Evolutionary conservation across 2,329 filamentous ascomycete genomes (phyloP).

Genomic region (Fusarium euwallaceae): DNA sequence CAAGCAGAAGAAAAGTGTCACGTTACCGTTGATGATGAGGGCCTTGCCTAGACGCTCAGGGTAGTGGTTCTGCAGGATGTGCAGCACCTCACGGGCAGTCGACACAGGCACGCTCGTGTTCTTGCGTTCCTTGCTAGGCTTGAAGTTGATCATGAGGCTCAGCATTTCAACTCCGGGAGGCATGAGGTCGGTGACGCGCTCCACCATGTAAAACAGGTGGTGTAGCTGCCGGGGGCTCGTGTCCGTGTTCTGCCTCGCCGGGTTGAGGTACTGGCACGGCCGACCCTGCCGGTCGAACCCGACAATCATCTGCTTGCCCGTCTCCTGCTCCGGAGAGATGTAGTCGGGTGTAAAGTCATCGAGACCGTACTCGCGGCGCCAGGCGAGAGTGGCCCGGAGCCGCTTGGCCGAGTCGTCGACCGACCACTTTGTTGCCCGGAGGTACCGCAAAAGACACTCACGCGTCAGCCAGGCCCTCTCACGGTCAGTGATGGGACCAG

Average conservation of each 20-base stretch:
- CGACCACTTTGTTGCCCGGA: conserved; percentile 94
- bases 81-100: conserved; percentile 85
- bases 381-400: conserved; percentile 83
- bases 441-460: conserved; percentile 92
- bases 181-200: conserved; percentile 89
- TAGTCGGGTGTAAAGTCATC: conserved; percentile 85
- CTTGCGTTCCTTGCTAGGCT: conserved; percentile 79
- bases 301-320: conserved; percentile 91
- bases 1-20: not conserved
- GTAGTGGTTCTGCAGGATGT: conserved; percentile 95
- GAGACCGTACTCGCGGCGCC: conserved; percentile 92
- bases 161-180: conserved; percentile 88
- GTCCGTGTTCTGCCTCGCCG: conserved; percentile 93
- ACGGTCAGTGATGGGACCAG: conserved; percentile 77
- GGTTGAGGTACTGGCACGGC: conserved; percentile 93
- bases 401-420: conserved; percentile 81
- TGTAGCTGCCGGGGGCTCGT: conserved; percentile 88
- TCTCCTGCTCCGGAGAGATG: conserved; percentile 94
- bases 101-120: conserved; percentile 80
- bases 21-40: conserved; percentile 85
- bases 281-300: conserved; percentile 88
- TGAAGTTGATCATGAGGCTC: conserved; percentile 92
- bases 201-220: conserved; percentile 96
- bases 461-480: conserved; percentile 93
- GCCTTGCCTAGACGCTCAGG: conserved; percentile 91